These are phyloP conservation scores for Cryphonectria carpinicola DNA, from an alignment of 2,329 filamentous ascomycete species.

Conservation along the genomic window DNA sequence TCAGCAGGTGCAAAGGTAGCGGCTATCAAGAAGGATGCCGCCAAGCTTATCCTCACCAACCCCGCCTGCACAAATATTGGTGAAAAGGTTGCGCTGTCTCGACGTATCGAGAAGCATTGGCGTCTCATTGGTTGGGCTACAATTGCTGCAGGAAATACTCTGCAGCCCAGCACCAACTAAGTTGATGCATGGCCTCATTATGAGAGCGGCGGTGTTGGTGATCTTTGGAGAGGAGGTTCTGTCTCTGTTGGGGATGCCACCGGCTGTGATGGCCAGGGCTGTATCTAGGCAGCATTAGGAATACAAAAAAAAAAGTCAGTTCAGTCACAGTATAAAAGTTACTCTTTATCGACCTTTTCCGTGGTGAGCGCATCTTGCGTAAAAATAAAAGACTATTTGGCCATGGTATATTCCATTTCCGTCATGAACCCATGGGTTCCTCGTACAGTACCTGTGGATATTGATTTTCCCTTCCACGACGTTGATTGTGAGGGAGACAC, in stretches of 20 bases:
- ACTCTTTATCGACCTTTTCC: background rate
- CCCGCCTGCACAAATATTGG: slow-evolving; percentile 96
- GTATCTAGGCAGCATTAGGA: slow-evolving; percentile 20
- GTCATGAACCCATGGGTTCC: background rate
- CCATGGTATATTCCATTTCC: background rate
- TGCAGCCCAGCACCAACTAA: slow-evolving; percentile 36
- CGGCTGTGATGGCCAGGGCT: slow-evolving; percentile 5
- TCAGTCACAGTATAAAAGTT: slow-evolving; percentile 4
- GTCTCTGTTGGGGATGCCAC: background rate
- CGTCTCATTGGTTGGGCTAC: slow-evolving; percentile 91
- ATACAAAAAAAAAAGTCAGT: slow-evolving; percentile 23
- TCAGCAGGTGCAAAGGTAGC: slow-evolving; percentile 97
- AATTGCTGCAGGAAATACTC: slow-evolving; percentile 58
- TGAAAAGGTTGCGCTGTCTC: slow-evolving; percentile 94
- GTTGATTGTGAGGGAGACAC: background rate
- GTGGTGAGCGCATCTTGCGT: background rate
- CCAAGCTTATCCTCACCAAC: slow-evolving; percentile 89
- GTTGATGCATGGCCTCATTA: slow-evolving; percentile 2
- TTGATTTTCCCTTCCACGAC: background rate
- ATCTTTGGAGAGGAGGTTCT: background rate
- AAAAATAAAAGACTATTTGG: background rate
- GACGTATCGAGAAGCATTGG: slow-evolving; percentile 99
- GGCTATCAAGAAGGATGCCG: slow-evolving; percentile 96
- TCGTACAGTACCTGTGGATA: background rate
- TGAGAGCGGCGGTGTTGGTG: background rate